phyloP scores from a whole-genome alignment of 306 rosid species.

The Prunus salicina region DNA sequence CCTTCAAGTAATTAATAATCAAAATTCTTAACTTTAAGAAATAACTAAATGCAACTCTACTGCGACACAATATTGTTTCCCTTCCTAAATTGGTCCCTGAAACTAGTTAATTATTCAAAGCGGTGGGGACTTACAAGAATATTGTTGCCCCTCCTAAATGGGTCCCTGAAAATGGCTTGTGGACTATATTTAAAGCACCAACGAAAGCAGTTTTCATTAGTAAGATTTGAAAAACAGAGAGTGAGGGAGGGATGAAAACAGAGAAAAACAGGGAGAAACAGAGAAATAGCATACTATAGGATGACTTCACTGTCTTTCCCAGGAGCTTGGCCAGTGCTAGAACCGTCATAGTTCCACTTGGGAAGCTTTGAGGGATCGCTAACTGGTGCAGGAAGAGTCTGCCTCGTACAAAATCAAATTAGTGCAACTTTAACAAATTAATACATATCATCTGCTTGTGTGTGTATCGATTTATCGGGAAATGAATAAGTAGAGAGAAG shows the following conservation, averaged over 20 bases:
- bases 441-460: too few relatives aligned
- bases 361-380: constrained; percentile 64
- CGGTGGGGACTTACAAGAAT: constrained; percentile 44
- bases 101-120: too few relatives aligned
- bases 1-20: neutral
- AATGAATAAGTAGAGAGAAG: neutral
- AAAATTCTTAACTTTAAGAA: neutral
- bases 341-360: constrained; percentile 65
- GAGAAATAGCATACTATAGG: constrained; percentile 38
- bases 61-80: constrained; percentile 12
- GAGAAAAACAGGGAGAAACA: neutral
- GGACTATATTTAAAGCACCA: constrained; percentile 35
- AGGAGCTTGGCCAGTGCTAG: constrained; percentile 72
- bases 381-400: constrained; percentile 60
- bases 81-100: constrained; percentile 64
- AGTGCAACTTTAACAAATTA: neutral
- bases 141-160: constrained; percentile 59
- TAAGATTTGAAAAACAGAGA: neutral
- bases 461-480: neutral
- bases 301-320: constrained; percentile 74
- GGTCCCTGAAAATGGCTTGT: constrained; percentile 66
- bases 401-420: neutral
- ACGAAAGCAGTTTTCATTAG: neutral
- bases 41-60: neutral
- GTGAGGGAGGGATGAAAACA: neutral